phyloP scores from a whole-genome alignment of 176 grass and related monocot genomes.

The Aegilops tauschii region DNA sequence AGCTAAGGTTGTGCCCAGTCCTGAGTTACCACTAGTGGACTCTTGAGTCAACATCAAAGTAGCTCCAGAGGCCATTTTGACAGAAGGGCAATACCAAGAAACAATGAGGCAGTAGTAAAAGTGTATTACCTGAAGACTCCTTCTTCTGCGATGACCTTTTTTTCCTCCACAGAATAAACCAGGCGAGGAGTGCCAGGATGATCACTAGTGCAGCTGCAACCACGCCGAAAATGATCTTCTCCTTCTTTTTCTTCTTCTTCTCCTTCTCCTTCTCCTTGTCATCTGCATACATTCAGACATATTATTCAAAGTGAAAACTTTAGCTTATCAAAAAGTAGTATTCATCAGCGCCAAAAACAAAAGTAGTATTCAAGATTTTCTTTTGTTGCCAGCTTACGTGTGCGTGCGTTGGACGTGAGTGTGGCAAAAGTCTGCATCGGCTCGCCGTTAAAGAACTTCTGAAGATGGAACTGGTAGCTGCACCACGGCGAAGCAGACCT shows the following conservation, averaged over 20 bases:
- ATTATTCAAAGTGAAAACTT: background rate
- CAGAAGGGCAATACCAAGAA: no score
- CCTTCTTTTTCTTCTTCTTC: background rate
- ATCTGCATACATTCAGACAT: background rate
- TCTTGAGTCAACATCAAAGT: no score
- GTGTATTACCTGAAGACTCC: background rate
- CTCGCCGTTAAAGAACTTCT: background rate
- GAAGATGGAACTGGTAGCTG: fast-evolving
- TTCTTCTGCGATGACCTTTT: background rate
- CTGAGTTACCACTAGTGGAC: no score
- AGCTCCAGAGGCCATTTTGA: no score
- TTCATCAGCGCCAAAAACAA: no score
- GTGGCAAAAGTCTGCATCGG: background rate
- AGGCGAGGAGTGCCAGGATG: background rate
- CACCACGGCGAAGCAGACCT: background rate
- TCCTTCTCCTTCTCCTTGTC: background rate
- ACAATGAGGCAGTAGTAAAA: background rate
- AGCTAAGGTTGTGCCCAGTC: no score
- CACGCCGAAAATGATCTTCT: background rate
- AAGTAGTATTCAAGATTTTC: background rate
- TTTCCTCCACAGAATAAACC: background rate
- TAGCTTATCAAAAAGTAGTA: background rate
- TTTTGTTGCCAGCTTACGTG: background rate
- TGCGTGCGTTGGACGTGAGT: background rate
- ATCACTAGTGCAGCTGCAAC: background rate